A percentile compares a stretch with the other conserved stretches of the same genome.
These are phyloP conservation scores for Aphanomyces euteiches DNA, from an alignment of 352 stramenopile genomes.

Conservation along the genomic window DNA sequence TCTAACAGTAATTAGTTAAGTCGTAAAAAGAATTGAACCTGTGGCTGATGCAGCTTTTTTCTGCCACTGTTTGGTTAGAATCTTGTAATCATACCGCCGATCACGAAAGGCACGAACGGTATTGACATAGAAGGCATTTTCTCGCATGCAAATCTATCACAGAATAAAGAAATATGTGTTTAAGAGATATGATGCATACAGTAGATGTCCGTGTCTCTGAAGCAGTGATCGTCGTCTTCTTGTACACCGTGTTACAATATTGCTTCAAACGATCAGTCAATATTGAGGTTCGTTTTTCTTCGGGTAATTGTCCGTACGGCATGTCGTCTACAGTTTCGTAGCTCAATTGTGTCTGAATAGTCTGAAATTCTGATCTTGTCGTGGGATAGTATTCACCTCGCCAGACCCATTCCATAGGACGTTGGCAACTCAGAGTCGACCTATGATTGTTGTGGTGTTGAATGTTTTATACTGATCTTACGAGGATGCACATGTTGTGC, in stretches of 20 bases:
- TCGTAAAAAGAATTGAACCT: background rate
- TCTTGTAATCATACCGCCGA: slow-evolving; percentile 99
- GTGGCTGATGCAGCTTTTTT: slow-evolving; percentile 44
- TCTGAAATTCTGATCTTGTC: slow-evolving; percentile 92
- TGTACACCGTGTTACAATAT: slow-evolving; percentile 97
- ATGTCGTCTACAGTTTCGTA: slow-evolving; percentile 75
- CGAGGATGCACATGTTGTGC: slow-evolving; percentile 66
- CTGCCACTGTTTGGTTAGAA: slow-evolving; percentile 95
- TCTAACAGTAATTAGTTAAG: slow-evolving; percentile 31
- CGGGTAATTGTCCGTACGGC: slow-evolving; percentile 53
- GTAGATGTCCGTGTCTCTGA: slow-evolving; percentile 93
- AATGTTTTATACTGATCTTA: slow-evolving; percentile 22
- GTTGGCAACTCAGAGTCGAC: slow-evolving; percentile 91
- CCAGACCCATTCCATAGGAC: slow-evolving; percentile 98
- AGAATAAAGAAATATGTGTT: background rate
- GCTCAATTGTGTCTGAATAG: slow-evolving; percentile 93
- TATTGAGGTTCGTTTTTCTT: slow-evolving; percentile 59
- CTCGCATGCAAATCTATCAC: slow-evolving; percentile 92
- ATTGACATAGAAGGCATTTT: slow-evolving; percentile 99
- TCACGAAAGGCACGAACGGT: slow-evolving; percentile 99
- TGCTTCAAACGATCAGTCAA: slow-evolving; percentile 81
- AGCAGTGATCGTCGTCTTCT: slow-evolving; percentile 95
- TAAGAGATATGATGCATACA: slow-evolving; percentile 28
- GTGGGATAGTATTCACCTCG: slow-evolving; percentile 95
- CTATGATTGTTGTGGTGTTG: slow-evolving; percentile 30